phyloP scores from a whole-genome alignment of 306 rosid genomes.

The Cotoneaster glaucophyllus region DNA sequence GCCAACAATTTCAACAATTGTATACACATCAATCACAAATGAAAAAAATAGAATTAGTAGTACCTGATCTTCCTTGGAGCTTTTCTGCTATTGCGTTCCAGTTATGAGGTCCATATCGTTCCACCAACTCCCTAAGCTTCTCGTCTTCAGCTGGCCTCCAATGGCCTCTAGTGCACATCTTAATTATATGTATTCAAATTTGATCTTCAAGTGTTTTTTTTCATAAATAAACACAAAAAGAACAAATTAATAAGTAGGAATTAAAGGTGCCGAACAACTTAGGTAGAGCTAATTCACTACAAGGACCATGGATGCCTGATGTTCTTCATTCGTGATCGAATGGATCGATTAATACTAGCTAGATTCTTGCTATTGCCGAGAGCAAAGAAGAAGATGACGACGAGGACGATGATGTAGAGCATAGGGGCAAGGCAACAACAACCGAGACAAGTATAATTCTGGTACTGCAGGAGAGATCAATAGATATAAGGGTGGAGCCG shows the following conservation, averaged over 20 bases:
- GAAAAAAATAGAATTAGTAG: background rate
- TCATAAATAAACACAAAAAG: background rate
- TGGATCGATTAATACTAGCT: background rate
- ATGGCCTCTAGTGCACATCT: conserved; percentile 94
- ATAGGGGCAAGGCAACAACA: background rate
- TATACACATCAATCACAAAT: background rate
- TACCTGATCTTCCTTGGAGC: conserved; percentile 95
- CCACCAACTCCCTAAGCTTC: conserved; percentile 78
- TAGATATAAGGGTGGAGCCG: background rate
- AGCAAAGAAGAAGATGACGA: background rate
- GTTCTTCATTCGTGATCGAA: background rate
- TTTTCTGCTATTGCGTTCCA: conserved; percentile 99
- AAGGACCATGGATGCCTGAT: background rate
- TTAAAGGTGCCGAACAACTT: background rate
- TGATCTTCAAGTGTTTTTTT: background rate
- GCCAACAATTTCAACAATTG: background rate
- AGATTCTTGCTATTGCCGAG: background rate
- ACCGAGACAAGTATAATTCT: background rate
- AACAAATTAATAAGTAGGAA: background rate
- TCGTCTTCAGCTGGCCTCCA: conserved; percentile 98
- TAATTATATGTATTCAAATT: background rate
- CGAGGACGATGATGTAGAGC: background rate
- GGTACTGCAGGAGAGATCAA: background rate
- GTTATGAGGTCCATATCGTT: conserved; percentile 92
- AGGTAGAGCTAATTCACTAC: background rate